A percentile compares a stretch with the other conserved stretches of the same genome.
Evolutionary conservation across 192 early-diverging fungal genomes (phyloP).

Genomic region (Podila epicladia): DNA sequence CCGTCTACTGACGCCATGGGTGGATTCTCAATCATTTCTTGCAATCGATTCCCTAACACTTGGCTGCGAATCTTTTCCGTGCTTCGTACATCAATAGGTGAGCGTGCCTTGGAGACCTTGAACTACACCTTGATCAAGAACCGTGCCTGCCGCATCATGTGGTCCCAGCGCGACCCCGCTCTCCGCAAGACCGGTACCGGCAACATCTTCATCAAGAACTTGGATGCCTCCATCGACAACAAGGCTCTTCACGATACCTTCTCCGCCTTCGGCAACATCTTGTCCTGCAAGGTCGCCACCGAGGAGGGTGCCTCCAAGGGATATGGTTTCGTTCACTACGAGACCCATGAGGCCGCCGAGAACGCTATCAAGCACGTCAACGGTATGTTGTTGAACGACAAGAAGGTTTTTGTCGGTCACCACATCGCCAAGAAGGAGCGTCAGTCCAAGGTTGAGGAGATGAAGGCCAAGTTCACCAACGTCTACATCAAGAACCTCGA

Average conservation of each 20-base stretch:
- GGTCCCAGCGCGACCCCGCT: constrained; percentile 98
- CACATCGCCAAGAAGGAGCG: constrained; percentile 96
- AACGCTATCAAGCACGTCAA: constrained; percentile 97
- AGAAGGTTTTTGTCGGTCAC: constrained; percentile 95
- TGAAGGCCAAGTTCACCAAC: constrained; percentile 95
- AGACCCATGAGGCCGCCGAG: constrained; percentile 92
- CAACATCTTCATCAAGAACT: constrained; percentile 99
- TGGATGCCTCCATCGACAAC: constrained; percentile 97
- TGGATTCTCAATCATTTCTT: no score
- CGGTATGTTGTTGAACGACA: constrained; percentile 99
- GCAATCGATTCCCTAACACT: no score
- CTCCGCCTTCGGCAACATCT: constrained; percentile 95
- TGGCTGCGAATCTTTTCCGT: constrained; percentile 10
- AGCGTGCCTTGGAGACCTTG: constrained; percentile 91
- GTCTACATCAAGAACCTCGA: constrained; percentile 98
- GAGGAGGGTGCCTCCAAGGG: constrained; percentile 90
- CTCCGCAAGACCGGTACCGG: constrained; percentile 87
- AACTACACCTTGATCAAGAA: constrained; percentile 98
- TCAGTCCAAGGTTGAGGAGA: constrained; percentile 87
- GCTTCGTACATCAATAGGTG: constrained; percentile 57
- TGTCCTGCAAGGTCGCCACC: constrained; percentile 97
- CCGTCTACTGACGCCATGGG: no score
- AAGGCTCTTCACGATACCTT: constrained; percentile 99
- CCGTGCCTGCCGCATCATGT: constrained; percentile 99
- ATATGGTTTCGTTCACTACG: constrained; percentile 99